A percentile compares a stretch with the other conserved stretches of the same genome.
Evolutionary conservation across 768 basidiomycete genomes (phyloP).

Genomic region (Tricholoma furcatifolium): DNA sequence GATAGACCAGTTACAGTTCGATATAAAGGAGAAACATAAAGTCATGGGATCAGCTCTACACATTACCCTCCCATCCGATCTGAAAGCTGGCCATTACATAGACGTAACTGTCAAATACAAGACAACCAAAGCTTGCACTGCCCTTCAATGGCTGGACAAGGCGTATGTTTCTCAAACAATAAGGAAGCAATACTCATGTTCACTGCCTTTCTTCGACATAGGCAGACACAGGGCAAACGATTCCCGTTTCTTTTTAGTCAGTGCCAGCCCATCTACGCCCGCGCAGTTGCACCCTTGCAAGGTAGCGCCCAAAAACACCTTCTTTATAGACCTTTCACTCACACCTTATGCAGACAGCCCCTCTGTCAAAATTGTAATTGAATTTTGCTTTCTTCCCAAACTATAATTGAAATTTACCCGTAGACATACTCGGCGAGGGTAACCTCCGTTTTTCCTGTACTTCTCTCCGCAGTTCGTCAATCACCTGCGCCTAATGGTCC

Average conservation of each 20-base stretch:
- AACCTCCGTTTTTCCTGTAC: constrained; percentile 73
- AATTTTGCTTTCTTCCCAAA: constrained; percentile 17
- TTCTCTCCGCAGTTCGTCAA: constrained; percentile 79
- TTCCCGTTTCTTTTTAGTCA: constrained; percentile 91
- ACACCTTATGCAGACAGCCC: constrained; percentile 60
- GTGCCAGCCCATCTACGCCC: constrained; percentile 87
- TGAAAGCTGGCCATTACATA: constrained; percentile 45
- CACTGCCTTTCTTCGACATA: constrained; percentile 22
- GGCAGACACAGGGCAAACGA: constrained; percentile 81
- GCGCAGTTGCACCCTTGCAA: constrained; percentile 78
- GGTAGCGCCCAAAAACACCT: constrained; percentile 34
- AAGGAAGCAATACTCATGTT: not conserved
- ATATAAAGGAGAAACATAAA: constrained; percentile 53
- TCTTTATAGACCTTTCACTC: not conserved
- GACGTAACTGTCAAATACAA: constrained; percentile 60
- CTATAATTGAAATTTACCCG: not conserved
- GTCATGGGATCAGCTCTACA: constrained; percentile 81
- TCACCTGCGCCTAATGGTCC: constrained; percentile 73
- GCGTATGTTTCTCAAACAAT: constrained; percentile 43
- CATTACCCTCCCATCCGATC: constrained; percentile 45
- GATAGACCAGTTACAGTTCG: constrained; percentile 36
- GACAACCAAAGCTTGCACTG: constrained; percentile 72
- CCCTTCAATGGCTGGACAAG: constrained; percentile 85
- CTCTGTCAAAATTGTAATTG: constrained; percentile 71
- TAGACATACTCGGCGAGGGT: constrained; percentile 81